Conservation (phyloP, 805 yeast species). For the Yamadazyma phyllophila region DNA sequence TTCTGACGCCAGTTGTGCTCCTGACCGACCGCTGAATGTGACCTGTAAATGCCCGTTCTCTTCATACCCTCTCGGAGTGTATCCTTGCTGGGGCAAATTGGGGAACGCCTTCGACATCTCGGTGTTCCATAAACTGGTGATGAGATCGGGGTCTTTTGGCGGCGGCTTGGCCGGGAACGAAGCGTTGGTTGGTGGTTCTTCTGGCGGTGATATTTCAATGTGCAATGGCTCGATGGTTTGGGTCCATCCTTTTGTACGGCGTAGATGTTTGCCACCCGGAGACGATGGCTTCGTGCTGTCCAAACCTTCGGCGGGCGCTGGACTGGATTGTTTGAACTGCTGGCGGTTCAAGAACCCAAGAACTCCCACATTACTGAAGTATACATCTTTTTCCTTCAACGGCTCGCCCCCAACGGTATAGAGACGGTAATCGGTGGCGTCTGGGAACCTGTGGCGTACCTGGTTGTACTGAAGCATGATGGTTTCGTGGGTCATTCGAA, state of each 20-base stretch:
- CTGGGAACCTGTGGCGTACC: conserved; percentile 29
- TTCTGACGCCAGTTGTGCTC: too few relatives aligned
- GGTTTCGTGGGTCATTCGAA: conserved; percentile 37
- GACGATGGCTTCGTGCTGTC: too few relatives aligned
- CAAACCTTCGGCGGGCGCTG: too few relatives aligned
- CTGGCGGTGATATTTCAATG: too few relatives aligned
- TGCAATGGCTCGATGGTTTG: too few relatives aligned
- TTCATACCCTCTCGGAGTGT: not conserved
- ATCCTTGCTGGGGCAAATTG: not conserved
- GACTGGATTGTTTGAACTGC: not conserved
- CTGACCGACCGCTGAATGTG: too few relatives aligned
- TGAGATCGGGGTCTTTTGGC: not conserved
- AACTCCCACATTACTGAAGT: conserved; percentile 21
- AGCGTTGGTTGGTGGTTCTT: too few relatives aligned
- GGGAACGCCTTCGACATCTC: too few relatives aligned
- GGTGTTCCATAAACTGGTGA: too few relatives aligned
- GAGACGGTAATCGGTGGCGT: conserved; percentile 6
- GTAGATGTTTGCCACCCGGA: too few relatives aligned
- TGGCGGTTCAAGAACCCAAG: conserved; percentile 27
- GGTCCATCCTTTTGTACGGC: too few relatives aligned
- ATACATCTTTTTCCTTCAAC: not conserved
- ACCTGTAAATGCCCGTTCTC: not conserved
- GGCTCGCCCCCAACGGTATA: conserved; percentile 6
- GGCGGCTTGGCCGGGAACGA: too few relatives aligned
- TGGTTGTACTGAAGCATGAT: conserved; percentile 35